Conservation (phyloP, 2,329 filamentous ascomycete genomes). For the Penicillium sp. region DNA sequence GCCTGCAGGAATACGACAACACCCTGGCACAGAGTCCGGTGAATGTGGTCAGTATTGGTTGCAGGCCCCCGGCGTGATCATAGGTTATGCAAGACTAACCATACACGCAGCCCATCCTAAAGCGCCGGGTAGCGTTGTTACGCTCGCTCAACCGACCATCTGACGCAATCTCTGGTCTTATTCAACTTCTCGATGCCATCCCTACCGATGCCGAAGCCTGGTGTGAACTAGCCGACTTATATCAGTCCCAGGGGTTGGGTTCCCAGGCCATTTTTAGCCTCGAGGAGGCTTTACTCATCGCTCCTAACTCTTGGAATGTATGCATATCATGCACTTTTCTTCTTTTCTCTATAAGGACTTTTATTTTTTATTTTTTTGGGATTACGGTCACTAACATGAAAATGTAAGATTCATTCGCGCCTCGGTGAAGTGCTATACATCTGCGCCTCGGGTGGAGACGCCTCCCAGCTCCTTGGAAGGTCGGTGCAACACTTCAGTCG, state of each 20-base stretch:
- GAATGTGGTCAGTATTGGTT: constrained; percentile 58
- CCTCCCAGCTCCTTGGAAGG: constrained; percentile 53
- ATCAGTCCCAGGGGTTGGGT: constrained; percentile 68
- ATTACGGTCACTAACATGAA: constrained; percentile 2
- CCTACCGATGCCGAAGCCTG: constrained; percentile 89
- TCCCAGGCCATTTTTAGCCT: constrained; percentile 77
- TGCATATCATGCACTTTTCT: constrained; percentile 26
- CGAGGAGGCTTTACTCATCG: constrained; percentile 79
- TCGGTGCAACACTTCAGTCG: constrained; percentile 77
- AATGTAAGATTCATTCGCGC: constrained; percentile 65
- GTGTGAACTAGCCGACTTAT: constrained; percentile 83
- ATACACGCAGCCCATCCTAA: constrained; percentile 61
- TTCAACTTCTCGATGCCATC: constrained; percentile 67
- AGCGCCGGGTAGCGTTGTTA: constrained; percentile 72
- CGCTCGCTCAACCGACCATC: constrained; percentile 59
- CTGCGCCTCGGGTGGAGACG: constrained; percentile 39
- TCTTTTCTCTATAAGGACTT: not conserved
- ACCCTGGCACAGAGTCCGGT: constrained; percentile 64
- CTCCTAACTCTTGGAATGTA: constrained; percentile 93
- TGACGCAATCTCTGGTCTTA: constrained; percentile 67
- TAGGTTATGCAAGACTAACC: constrained; percentile 24
- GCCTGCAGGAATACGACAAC: constrained; percentile 69
- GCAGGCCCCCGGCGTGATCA: not conserved
- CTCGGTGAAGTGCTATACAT: constrained; percentile 76
- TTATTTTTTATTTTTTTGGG: not conserved